These are phyloP conservation scores for Marasmius oreades DNA, from an alignment of 1,284 basidiomycete species.

Conservation along the genomic window DNA sequence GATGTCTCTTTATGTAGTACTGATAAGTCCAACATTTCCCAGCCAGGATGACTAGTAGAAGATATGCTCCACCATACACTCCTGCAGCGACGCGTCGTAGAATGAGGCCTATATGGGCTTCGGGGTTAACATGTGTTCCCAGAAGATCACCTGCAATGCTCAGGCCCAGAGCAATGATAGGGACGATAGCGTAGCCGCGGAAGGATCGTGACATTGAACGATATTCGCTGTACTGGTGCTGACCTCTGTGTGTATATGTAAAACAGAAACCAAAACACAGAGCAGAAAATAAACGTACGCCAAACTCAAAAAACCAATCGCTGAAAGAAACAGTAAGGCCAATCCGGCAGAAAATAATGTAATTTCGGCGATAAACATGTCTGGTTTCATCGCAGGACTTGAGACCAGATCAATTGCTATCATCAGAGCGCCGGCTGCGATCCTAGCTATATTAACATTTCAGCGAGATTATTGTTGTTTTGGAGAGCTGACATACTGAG, in stretches of 20 bases:
- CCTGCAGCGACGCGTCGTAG: constrained; percentile 48
- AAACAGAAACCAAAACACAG: background rate
- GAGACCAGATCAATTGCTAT: constrained; percentile 45
- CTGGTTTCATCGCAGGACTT: constrained; percentile 26
- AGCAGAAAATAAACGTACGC: constrained; percentile 41
- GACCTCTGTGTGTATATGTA: constrained; percentile 29
- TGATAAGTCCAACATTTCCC: constrained; percentile 47
- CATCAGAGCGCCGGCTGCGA: constrained; percentile 52
- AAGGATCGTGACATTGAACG: constrained; percentile 34
- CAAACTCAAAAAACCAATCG: constrained; percentile 56
- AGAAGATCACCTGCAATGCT: constrained; percentile 50
- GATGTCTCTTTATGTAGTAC: constrained; percentile 44
- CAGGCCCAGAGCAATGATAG: constrained; percentile 42
- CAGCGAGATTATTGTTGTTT: constrained; percentile 6
- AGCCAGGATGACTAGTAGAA: constrained; percentile 39
- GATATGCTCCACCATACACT: constrained; percentile 46
- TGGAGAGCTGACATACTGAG: constrained; percentile 32
- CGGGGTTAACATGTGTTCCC: constrained; percentile 29
- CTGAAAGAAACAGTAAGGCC: constrained; percentile 48
- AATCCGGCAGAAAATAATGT: constrained; percentile 55
- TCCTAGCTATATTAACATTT: constrained; percentile 39
- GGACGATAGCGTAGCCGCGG: constrained; percentile 37
- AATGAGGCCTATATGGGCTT: constrained; percentile 29
- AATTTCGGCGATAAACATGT: constrained; percentile 46
- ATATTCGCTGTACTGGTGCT: constrained; percentile 45